These are phyloP conservation scores for Pugionium cornutum DNA, from an alignment of 345 rosid genomes.

Conservation along the genomic window DNA sequence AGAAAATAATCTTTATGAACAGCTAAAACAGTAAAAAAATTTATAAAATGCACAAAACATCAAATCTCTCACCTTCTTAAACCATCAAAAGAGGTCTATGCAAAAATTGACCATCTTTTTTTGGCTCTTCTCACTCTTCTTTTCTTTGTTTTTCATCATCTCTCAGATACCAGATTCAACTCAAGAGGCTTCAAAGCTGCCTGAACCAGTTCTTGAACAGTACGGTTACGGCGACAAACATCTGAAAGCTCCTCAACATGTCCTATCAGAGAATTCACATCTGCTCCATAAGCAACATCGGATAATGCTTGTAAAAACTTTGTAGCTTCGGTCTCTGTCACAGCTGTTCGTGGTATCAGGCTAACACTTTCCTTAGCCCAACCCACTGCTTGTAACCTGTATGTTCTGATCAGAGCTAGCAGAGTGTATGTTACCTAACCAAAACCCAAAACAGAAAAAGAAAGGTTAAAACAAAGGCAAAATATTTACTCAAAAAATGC, in stretches of 20 bases:
- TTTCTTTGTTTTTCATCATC: slow-evolving; percentile 22
- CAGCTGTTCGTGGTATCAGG: slow-evolving; percentile 72
- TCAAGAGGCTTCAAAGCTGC: slow-evolving; percentile 85
- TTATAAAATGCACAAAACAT: slow-evolving; percentile 20
- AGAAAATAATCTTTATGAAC: slow-evolving; percentile 25
- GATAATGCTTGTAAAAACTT: slow-evolving; percentile 73
- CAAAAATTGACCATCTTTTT: slow-evolving; percentile 46
- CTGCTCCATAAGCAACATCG: slow-evolving; percentile 73
- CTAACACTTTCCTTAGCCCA: slow-evolving; percentile 77
- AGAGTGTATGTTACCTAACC: slow-evolving; percentile 76
- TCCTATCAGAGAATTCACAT: slow-evolving; percentile 58
- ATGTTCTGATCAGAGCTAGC: slow-evolving; percentile 70
- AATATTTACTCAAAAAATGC: not conserved
- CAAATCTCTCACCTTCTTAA: slow-evolving; percentile 30
- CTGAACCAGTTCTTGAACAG: slow-evolving; percentile 92
- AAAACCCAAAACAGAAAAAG: slow-evolving; percentile 8
- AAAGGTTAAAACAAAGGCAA: not conserved
- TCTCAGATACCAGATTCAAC: slow-evolving; percentile 49
- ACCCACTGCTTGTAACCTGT: slow-evolving; percentile 59
- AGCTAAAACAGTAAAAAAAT: slow-evolving; percentile 23
- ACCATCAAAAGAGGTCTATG: slow-evolving; percentile 45
- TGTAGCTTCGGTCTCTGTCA: slow-evolving; percentile 69
- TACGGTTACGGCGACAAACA: slow-evolving; percentile 87
- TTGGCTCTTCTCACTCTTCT: slow-evolving; percentile 24
- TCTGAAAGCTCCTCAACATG: slow-evolving; percentile 88